Evolutionary conservation across 306 rosid species (phyloP).

Genomic region (Coriaria nepalensis): DNA sequence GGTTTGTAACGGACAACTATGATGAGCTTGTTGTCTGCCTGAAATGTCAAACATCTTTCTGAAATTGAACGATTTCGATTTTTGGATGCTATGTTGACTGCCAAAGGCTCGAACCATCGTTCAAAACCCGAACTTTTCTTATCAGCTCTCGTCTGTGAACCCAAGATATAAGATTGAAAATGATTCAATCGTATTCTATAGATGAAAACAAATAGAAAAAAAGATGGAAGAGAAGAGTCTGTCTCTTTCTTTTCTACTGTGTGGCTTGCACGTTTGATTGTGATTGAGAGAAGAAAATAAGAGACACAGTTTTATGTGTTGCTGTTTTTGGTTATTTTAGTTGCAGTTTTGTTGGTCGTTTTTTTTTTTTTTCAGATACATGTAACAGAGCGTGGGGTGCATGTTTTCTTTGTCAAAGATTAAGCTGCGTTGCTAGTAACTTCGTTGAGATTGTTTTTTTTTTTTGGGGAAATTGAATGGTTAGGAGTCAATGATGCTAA

Average conservation of each 20-base stretch:
- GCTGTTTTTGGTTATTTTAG: not conserved
- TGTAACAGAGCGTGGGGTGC: constrained; percentile 17
- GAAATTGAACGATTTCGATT: constrained; percentile 55
- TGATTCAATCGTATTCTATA: too few relatives aligned
- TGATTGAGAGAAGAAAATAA: too few relatives aligned
- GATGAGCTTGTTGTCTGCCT: constrained; percentile 45
- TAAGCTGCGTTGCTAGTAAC: not conserved
- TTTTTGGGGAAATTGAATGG: constrained; percentile 19
- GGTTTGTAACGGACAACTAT: constrained; percentile 14
- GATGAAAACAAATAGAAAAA: too few relatives aligned
- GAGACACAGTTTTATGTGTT: not conserved
- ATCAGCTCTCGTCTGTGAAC: constrained; percentile 11
- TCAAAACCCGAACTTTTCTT: constrained; percentile 4
- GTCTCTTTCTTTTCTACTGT: too few relatives aligned
- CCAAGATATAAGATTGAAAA: constrained; percentile 12
- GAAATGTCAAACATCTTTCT: constrained; percentile 51
- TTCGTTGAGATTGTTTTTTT: constrained; percentile 17
- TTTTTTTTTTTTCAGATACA: not conserved
- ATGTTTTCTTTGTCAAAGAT: constrained; percentile 7
- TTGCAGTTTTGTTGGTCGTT: not conserved
- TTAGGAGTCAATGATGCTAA: constrained; percentile 19
- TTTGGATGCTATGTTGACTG: constrained; percentile 38
- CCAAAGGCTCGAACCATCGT: constrained; percentile 58
- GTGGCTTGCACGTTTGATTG: too few relatives aligned
- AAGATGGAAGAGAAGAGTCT: too few relatives aligned